Percentiles rank a stretch among this genome's conserved stretches.
phyloP scores from a whole-genome alignment of 139 green algal genomes.

The Edaphochlamys debaryana region DNA sequence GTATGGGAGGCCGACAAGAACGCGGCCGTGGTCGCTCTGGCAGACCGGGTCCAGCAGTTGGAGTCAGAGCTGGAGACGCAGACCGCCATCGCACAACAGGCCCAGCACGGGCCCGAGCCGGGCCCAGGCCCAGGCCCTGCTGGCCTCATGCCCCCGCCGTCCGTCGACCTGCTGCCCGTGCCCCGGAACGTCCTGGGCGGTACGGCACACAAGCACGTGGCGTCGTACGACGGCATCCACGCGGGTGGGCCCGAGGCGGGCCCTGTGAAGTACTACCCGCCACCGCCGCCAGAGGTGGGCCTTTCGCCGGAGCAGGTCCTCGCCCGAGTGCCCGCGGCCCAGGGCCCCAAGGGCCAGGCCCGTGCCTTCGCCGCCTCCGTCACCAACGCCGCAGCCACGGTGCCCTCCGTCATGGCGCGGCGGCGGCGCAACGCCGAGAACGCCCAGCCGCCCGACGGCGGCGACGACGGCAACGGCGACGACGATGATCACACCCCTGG shows the following conservation, averaged over 20 bases:
- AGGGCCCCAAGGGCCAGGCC: background rate
- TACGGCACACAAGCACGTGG: background rate
- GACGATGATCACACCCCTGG: background rate
- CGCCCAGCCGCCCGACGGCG: background rate
- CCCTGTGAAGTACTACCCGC: conserved; percentile 41
- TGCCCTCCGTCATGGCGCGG: conserved; percentile 27
- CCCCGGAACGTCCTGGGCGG: conserved; percentile 18
- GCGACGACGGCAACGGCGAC: background rate
- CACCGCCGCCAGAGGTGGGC: background rate
- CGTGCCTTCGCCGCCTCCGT: conserved; percentile 24
- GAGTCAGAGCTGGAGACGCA: background rate
- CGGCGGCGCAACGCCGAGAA: background rate
- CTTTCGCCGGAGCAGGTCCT: background rate
- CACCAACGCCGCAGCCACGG: background rate
- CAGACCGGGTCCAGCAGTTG: conserved; percentile 36
- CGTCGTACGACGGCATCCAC: conserved; percentile 20
- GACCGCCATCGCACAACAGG: background rate
- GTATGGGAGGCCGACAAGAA: conserved; percentile 44
- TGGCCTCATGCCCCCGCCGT: background rate
- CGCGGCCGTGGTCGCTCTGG: conserved; percentile 31
- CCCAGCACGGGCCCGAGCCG: background rate
- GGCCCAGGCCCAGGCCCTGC: too few relatives aligned
- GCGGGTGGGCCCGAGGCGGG: background rate
- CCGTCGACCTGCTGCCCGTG: conserved; percentile 22
- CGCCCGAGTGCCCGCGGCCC: background rate